These are phyloP conservation scores for Entonaema liquescens DNA, from an alignment of 495 filamentous ascomycete genomes.

Conservation along the genomic window DNA sequence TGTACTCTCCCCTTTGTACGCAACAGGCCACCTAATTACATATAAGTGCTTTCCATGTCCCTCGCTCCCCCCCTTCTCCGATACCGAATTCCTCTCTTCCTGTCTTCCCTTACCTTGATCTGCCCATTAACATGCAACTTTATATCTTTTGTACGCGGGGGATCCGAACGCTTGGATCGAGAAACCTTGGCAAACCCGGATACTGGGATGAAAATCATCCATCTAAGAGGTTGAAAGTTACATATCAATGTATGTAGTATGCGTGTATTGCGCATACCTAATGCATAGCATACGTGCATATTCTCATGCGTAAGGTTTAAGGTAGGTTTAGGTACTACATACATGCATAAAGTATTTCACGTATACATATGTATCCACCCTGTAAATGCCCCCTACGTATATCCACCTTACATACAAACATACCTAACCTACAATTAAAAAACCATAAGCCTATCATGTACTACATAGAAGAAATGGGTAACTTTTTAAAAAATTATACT, in stretches of 20 bases:
- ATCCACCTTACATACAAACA: constrained; percentile 5
- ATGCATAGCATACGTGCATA: constrained; percentile 33
- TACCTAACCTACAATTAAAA: background rate
- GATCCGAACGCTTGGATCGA: constrained; percentile 39
- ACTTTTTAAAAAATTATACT: background rate
- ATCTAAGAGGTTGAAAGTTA: constrained; percentile 29
- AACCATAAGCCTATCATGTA: constrained; percentile 3
- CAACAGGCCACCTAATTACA: constrained; percentile 26
- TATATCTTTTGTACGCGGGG: constrained; percentile 26
- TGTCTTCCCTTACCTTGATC: constrained; percentile 10
- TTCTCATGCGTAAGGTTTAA: constrained; percentile 19
- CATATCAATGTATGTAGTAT: constrained; percentile 25
- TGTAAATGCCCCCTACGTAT: constrained; percentile 5
- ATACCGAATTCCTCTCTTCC: constrained; percentile 17
- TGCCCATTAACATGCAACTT: constrained; percentile 25
- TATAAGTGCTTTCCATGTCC: constrained; percentile 2
- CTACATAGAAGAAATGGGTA: constrained; percentile 3
- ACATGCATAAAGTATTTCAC: constrained; percentile 16
- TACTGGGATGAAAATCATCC: constrained; percentile 37
- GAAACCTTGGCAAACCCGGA: constrained; percentile 38
- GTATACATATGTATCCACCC: background rate
- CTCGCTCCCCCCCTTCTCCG: constrained; percentile 1
- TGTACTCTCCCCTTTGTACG: constrained; percentile 5
- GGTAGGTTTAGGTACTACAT: constrained; percentile 14
- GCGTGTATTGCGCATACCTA: constrained; percentile 29